Conservation (phyloP, 2,329 filamentous ascomycete genomes). For the Aspergillus sp. region DNA sequence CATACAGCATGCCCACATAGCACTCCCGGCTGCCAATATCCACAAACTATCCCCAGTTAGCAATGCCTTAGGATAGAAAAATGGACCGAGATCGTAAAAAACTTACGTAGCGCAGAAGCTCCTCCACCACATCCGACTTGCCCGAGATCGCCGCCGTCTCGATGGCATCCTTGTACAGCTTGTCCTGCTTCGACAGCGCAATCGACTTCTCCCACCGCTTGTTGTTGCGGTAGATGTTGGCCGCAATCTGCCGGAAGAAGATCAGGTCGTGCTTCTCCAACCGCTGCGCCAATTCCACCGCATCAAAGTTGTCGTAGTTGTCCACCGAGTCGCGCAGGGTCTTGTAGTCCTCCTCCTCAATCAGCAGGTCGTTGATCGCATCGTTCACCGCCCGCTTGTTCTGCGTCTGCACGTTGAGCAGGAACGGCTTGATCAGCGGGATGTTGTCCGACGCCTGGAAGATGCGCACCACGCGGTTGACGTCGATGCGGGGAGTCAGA, state of each 20-base stretch:
- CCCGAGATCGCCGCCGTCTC: conserved; percentile 91
- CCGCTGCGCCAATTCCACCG: conserved; percentile 84
- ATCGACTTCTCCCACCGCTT: conserved; percentile 99
- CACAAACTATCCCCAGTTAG: conserved; percentile 99
- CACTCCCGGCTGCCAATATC: conserved; percentile 98
- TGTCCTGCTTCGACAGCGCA: conserved; percentile 95
- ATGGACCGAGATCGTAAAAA: too few relatives aligned
- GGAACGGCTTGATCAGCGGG: conserved; percentile 96
- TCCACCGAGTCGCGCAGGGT: conserved; percentile 95
- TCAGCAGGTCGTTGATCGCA: conserved; percentile 94
- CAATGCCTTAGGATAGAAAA: conserved; percentile 2
- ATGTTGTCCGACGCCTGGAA: conserved; percentile 98
- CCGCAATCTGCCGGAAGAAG: conserved; percentile 98
- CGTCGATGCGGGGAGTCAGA: conserved; percentile 89
- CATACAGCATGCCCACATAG: conserved; percentile 99
- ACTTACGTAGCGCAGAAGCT: conserved; percentile 94
- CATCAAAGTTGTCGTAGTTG: conserved; percentile 99
- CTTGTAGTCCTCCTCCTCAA: conserved; percentile 99
- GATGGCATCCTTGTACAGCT: conserved; percentile 98
- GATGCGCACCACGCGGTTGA: conserved; percentile 98
- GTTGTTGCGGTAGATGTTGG: conserved; percentile 98
- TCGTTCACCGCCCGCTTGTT: conserved; percentile 99
- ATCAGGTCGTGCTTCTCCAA: conserved; percentile 97
- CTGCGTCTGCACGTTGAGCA: conserved; percentile 91
- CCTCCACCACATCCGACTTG: conserved; percentile 91